Evolutionary conservation across 78 protist genomes (phyloP).

Genomic region (Tieghemostelium lacteum): DNA sequence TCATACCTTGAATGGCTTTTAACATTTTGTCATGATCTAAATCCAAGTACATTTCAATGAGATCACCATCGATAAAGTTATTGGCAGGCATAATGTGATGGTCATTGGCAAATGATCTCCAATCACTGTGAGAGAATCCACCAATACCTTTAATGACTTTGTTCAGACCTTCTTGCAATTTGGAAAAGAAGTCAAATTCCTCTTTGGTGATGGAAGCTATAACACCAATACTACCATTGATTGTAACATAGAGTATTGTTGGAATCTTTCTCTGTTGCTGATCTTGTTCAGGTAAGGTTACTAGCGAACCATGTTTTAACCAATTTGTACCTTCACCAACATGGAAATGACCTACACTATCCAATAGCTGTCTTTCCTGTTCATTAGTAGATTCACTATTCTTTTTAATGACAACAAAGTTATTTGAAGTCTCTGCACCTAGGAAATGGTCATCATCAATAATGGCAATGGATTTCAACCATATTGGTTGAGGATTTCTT

Average conservation of each 20-base stretch:
- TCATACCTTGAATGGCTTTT: constrained; percentile 39
- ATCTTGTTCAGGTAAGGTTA: constrained; percentile 20
- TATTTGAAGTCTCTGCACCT: constrained; percentile 88
- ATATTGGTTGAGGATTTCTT: constrained; percentile 65
- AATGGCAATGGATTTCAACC: constrained; percentile 84
- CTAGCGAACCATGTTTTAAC: constrained; percentile 77
- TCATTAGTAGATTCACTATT: constrained; percentile 86
- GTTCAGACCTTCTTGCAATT: constrained; percentile 52
- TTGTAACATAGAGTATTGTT: constrained; percentile 79
- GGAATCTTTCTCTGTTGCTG: constrained; percentile 42
- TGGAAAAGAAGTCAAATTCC: constrained; percentile 52
- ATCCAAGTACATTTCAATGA: constrained; percentile 88
- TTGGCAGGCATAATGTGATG: constrained; percentile 31
- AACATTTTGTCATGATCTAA: constrained; percentile 47
- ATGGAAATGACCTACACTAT: constrained; percentile 86
- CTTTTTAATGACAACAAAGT: constrained; percentile 53
- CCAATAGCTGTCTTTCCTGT: constrained; percentile 85
- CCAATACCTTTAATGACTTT: constrained; percentile 86
- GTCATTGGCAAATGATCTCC: constrained; percentile 88
- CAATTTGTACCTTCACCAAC: constrained; percentile 89
- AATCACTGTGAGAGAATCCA: constrained; percentile 80
- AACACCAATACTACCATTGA: constrained; percentile 92
- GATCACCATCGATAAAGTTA: constrained; percentile 93
- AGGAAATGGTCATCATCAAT: constrained; percentile 90
- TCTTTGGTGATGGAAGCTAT: constrained; percentile 74